Base-by-base conservation (phyloP, 345 rosid genomes). In the Syzygium oleosum region DNA sequence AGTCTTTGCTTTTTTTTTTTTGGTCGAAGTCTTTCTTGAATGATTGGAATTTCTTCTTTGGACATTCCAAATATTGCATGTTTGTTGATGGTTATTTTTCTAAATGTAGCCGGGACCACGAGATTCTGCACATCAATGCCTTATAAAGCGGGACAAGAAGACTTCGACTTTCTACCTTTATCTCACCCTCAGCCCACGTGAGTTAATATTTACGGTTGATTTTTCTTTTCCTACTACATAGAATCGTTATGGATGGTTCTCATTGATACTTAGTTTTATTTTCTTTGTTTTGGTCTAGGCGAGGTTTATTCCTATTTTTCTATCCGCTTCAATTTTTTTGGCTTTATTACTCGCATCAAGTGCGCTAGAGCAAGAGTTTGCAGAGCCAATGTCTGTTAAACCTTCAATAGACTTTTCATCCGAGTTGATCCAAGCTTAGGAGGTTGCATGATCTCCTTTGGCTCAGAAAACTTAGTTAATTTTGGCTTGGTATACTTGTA, bases 61-160 rank as follows among this genome's bases (percentile, higher is more conserved):
- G 51, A 84, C 38, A 73, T 79, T 46, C 52, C n/a, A 10, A 88
- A 22, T 16, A 22, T 7, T 16, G 52, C 34, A 53, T 85, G 41
- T n/a, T 88, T 53, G 56, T 85, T 90, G 83, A 41, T 87, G 65
- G 34, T 77, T 43, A 87, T 41, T 86, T 34, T 86, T 85, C 38
- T 85, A 84, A 90, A 84, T 93, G 94, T 95, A 96, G 98, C 93
- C 97, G 51, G 99, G 99, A 87, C 99, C 99, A 1, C 88, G 91
- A 11, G 96, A 94, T 21, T 85, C 87, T 52, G 93, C 96, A 3
- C 94, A 96, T 88, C 97, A 94, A 83, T 97, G 99, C 90, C 91
- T 97, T 84, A 95, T 96, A 86, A 95, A 87, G 91, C 92, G 98
- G 91, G 93, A 91, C 89, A 94, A 93, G 94, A 95, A 92, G 93